These are phyloP conservation scores for Chlamydomonas reinhardtii DNA, from an alignment of 163 green algal species.

Conservation along the genomic window DNA sequence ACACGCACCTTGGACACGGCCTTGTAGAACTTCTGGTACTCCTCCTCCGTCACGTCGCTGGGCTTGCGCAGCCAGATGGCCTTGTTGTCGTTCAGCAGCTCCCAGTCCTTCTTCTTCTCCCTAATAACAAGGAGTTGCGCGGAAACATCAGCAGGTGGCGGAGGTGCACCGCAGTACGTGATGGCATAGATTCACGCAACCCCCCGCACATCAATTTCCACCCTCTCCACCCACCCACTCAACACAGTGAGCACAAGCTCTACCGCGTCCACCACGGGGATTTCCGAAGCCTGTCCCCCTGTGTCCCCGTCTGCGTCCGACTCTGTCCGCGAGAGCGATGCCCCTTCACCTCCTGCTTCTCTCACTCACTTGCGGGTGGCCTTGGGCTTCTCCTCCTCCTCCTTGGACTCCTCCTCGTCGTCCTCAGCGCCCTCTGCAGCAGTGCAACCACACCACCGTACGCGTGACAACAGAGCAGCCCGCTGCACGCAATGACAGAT, in stretches of 20 bases:
- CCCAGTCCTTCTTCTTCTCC: conserved; percentile 89
- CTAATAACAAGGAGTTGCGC: not conserved
- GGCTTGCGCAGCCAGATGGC: conserved; percentile 96
- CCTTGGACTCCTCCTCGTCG: conserved; percentile 72
- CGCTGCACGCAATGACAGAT: too few species aligned
- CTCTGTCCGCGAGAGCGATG: too few species aligned
- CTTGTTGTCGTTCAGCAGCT: conserved; percentile 97
- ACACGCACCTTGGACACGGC: conserved; percentile 73
- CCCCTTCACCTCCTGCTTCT: too few species aligned
- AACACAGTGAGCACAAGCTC: too few species aligned
- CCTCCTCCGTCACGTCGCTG: conserved; percentile 90
- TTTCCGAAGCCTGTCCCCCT: too few species aligned
- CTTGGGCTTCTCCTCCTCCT: conserved; percentile 82
- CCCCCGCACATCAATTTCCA: too few species aligned
- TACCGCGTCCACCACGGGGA: too few species aligned
- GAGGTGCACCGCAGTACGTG: too few species aligned
- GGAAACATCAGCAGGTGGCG: not conserved
- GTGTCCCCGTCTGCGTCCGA: too few species aligned
- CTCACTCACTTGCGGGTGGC: conserved; percentile 66
- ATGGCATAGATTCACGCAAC: too few species aligned
- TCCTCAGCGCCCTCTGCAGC: conserved; percentile 50
- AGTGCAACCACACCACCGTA: not conserved
- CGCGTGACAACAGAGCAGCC: too few species aligned
- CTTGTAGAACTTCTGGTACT: conserved; percentile 99
- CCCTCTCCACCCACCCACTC: too few species aligned